These are phyloP conservation scores for Aspergillus felis DNA, from an alignment of 2,329 filamentous ascomycete species.

Conservation along the genomic window DNA sequence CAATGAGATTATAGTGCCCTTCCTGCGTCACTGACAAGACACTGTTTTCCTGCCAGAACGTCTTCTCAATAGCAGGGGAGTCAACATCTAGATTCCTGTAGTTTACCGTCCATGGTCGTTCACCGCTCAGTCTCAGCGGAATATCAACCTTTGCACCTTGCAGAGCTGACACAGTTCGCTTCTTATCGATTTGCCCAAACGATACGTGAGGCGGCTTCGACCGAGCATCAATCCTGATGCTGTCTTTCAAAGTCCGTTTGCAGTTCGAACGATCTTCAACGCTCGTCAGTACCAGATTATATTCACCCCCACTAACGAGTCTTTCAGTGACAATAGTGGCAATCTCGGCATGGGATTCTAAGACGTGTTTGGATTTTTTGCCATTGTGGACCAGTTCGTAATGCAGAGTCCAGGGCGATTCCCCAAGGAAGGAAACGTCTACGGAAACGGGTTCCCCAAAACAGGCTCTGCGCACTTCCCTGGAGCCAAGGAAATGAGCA, in stretches of 20 bases:
- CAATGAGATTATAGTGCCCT: conserved; percentile 75
- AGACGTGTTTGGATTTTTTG: conserved; percentile 67
- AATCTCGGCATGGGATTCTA: conserved; percentile 58
- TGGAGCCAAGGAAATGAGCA: conserved; percentile 61
- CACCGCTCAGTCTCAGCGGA: conserved; percentile 80
- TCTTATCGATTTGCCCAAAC: conserved; percentile 82
- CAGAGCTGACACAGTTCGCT: conserved; percentile 68
- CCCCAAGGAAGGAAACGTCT: conserved; percentile 71
- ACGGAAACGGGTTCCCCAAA: conserved; percentile 76
- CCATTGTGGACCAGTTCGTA: conserved; percentile 92
- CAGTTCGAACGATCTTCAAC: conserved; percentile 84
- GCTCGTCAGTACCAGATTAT: conserved; percentile 78
- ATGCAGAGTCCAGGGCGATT: conserved; percentile 82
- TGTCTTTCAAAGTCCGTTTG: conserved; percentile 79
- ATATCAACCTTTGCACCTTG: conserved; percentile 71
- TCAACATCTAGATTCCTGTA: conserved; percentile 66
- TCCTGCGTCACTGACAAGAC: conserved; percentile 60
- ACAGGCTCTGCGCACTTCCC: conserved; percentile 62
- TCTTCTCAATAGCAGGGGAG: conserved; percentile 48
- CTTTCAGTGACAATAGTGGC: conserved; percentile 72
- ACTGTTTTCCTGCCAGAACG: conserved; percentile 59
- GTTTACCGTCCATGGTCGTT: conserved; percentile 75
- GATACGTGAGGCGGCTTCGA: conserved; percentile 81
- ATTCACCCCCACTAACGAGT: conserved; percentile 79
- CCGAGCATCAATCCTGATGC: conserved; percentile 78